These are phyloP conservation scores for Collybia nuda DNA, from an alignment of 768 basidiomycete genomes.

Conservation along the genomic window DNA sequence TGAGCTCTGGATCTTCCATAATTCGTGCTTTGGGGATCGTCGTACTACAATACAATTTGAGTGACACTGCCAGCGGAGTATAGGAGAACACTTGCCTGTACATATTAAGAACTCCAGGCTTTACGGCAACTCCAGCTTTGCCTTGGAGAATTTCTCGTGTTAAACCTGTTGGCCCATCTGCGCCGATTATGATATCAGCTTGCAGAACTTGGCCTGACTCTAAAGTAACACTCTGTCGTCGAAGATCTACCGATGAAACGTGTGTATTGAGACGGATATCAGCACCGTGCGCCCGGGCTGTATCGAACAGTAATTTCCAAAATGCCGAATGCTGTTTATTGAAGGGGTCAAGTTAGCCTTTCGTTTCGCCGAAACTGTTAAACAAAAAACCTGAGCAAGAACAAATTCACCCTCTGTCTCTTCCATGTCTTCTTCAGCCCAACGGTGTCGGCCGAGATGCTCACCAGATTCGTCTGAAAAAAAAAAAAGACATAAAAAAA, in stretches of 20 bases:
- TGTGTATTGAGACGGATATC: conserved; percentile 31
- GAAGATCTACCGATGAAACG: conserved; percentile 27
- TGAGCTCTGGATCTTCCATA: conserved; percentile 37
- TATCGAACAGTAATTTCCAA: conserved; percentile 43
- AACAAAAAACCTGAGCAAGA: conserved; percentile 33
- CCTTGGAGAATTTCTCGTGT: conserved; percentile 29
- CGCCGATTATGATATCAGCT: conserved; percentile 56
- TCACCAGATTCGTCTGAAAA: conserved; percentile 48
- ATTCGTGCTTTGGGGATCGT: conserved; percentile 37
- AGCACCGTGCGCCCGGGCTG: conserved; percentile 44
- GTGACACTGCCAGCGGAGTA: background rate
- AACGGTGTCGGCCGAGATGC: conserved; percentile 43
- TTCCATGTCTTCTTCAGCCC: conserved; percentile 49
- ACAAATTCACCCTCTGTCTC: conserved; percentile 40
- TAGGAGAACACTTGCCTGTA: conserved; percentile 39
- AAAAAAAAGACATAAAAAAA: background rate
- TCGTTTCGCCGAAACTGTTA: background rate
- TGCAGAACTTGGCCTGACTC: conserved; percentile 39
- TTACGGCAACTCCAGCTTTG: conserved; percentile 21
- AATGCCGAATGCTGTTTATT: conserved; percentile 46
- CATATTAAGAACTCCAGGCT: conserved; percentile 27
- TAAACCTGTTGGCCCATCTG: conserved; percentile 48
- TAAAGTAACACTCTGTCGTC: conserved; percentile 28
- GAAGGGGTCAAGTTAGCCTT: background rate
- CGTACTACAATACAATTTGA: conserved; percentile 23